Conservation (phyloP, 1,139 yeast species). For the Zygoascus sp. region DNA sequence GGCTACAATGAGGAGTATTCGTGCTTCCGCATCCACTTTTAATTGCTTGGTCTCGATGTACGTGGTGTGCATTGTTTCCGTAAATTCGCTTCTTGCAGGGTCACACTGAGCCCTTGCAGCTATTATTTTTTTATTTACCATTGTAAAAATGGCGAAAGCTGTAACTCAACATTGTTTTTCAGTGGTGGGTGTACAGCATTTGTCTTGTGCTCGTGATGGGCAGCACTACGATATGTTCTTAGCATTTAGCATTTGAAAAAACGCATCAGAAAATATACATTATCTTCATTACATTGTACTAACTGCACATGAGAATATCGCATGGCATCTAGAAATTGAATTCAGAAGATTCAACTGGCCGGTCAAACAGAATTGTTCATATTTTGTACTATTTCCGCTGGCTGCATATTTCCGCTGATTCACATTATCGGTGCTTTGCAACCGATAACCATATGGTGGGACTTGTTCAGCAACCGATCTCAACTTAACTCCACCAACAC, state of each 20-base stretch:
- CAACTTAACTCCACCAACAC: too few species aligned
- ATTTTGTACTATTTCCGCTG: too few species aligned
- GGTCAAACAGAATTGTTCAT: too few species aligned
- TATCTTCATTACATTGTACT: not conserved
- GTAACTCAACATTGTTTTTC: not conserved
- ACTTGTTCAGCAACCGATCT: too few species aligned
- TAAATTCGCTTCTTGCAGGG: not conserved
- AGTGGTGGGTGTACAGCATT: too few species aligned
- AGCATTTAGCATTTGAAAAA: conserved; percentile 1
- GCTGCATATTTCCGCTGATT: too few species aligned
- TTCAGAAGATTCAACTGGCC: too few species aligned
- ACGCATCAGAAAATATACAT: not conserved
- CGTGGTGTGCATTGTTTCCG: not conserved
- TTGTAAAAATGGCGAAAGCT: not conserved
- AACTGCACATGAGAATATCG: too few species aligned
- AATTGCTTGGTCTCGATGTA: not conserved
- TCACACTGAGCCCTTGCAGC: not conserved
- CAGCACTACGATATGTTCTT: not conserved
- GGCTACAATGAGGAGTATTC: conserved; percentile 4
- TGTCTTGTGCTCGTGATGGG: too few species aligned
- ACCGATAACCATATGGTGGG: too few species aligned
- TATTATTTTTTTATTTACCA: not conserved
- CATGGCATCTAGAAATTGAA: too few species aligned
- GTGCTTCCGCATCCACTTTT: conserved; percentile 5
- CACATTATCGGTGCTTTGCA: too few species aligned